Base-by-base conservation (phyloP, 2,329 filamentous ascomycete species). In the Tolypocladium endophyticum region DNA sequence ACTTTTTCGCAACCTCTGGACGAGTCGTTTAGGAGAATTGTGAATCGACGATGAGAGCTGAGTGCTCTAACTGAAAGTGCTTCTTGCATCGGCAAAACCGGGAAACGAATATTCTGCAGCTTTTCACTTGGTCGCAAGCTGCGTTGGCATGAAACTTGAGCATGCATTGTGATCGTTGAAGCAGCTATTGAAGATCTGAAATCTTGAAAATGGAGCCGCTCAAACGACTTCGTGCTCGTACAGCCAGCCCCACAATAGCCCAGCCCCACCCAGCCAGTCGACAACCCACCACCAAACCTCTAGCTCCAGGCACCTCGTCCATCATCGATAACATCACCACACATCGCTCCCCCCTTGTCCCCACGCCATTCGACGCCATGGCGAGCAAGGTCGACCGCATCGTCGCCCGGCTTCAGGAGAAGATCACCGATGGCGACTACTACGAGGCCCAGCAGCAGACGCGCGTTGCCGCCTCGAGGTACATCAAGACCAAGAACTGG, bases 381-480 rank as follows among this genome's bases (percentile, higher is more conserved):
- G 72, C 74, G 58, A 74, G 64, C 68, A 75, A 76, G 64, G 74
- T 75, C 65, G 72, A 76, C 52, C 71, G 72, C 54, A 85, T 85
- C 73, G 83, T 85, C 66, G 72, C 79, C 60, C 80, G 83, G 33
- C 87, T 97, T 73, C 89, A 93, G 77, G 81, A 89, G 75, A 93
- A 91, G 75, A 96, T 96, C 74, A 81, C 85, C 66, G 91, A 95
- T 74, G 93, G 92, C 69, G 88, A 94, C 72, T 97, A 86, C 81
- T 99, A 99, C 79, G 94, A 99, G 82, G 94, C 94, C 61, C 93
- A 97, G 77, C 94, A 99, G 76, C 94, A 99, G 79, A 90, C 96
- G 65, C 91, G 94, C 63, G 92, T 97, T 59, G 93, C 97, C 66
- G 92, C 92, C 62, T 88, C 91, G 45, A 92, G 95, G 60, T 96